A percentile compares a stretch with the other conserved stretches of the same genome.
phyloP scores from a whole-genome alignment of 2,329 filamentous ascomycete species.

The Microsporum canis region DNA sequence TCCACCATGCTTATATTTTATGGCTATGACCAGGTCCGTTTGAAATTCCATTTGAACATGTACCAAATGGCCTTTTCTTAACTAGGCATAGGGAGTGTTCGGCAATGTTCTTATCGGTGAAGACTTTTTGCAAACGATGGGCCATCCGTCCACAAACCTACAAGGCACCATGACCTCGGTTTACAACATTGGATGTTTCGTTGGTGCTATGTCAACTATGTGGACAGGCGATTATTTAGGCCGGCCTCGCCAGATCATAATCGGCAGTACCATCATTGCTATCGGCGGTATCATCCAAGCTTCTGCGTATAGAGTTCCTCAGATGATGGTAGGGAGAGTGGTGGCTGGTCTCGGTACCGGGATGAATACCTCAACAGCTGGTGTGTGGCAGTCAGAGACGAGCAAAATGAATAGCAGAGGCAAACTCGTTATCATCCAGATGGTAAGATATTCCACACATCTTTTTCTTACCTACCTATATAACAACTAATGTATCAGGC shows the following conservation, averaged over 20 bases:
- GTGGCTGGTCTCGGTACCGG: constrained; percentile 42
- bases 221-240: constrained; percentile 17
- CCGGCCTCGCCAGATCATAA: constrained; percentile 36
- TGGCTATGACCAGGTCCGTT: constrained; percentile 32
- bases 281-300: constrained; percentile 20
- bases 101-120: constrained; percentile 13
- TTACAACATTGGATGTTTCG: constrained; percentile 32
- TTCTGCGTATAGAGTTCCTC: constrained; percentile 25
- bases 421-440: constrained; percentile 41
- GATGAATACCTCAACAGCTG: constrained; percentile 40
- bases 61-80: background rate
- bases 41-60: background rate
- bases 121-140: constrained; percentile 14
- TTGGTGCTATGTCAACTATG: constrained; percentile 4
- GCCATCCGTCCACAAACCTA: constrained; percentile 9
- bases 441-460: constrained; percentile 11
- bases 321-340: constrained; percentile 39
- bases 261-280: constrained; percentile 41
- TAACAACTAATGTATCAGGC: constrained; percentile 13
- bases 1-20: constrained; percentile 43
- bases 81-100: constrained; percentile 11
- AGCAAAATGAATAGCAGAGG: constrained; percentile 43
- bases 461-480: constrained; percentile 29
- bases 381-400: constrained; percentile 39
- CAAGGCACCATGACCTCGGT: constrained; percentile 15